These are phyloP conservation scores for Kwoniella bestiolae DNA, from an alignment of 768 basidiomycete species.

Conservation along the genomic window DNA sequence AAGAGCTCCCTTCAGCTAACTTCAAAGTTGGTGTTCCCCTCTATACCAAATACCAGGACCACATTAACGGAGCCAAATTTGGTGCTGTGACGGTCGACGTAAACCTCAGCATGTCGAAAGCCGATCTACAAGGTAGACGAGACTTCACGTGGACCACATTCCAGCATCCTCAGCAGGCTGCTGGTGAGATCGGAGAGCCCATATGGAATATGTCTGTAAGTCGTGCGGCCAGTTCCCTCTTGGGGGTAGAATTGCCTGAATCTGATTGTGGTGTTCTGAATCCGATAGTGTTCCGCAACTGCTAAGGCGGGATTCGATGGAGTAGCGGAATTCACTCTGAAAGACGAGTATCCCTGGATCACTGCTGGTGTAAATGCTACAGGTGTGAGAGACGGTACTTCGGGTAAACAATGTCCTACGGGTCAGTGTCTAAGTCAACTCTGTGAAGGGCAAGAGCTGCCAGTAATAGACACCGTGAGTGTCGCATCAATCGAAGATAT, in stretches of 20 bases:
- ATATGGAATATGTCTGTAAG: slow-evolving; percentile 12
- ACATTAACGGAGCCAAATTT: background rate
- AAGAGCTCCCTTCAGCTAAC: background rate
- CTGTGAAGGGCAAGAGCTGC: background rate
- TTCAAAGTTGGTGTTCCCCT: slow-evolving; percentile 3
- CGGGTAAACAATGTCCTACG: slow-evolving; percentile 3
- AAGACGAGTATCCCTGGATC: slow-evolving; percentile 3
- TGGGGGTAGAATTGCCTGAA: too few relatives aligned
- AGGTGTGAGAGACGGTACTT: background rate
- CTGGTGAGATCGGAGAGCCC: background rate
- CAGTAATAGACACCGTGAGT: slow-evolving; percentile 11
- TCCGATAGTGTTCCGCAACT: slow-evolving; percentile 1
- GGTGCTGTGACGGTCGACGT: background rate
- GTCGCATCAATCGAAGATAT: too few relatives aligned
- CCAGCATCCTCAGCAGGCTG: background rate
- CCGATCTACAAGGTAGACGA: background rate
- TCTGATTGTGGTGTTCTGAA: background rate
- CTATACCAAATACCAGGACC: background rate
- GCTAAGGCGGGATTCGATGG: background rate
- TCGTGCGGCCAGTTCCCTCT: too few relatives aligned
- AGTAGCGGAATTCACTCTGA: slow-evolving; percentile 1
- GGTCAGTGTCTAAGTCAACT: background rate
- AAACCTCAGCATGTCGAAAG: background rate
- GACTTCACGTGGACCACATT: slow-evolving; percentile 6
- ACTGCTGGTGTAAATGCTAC: background rate